Conservation (phyloP, 129 eudicot species). For the Smallanthus sonchifolius region DNA sequence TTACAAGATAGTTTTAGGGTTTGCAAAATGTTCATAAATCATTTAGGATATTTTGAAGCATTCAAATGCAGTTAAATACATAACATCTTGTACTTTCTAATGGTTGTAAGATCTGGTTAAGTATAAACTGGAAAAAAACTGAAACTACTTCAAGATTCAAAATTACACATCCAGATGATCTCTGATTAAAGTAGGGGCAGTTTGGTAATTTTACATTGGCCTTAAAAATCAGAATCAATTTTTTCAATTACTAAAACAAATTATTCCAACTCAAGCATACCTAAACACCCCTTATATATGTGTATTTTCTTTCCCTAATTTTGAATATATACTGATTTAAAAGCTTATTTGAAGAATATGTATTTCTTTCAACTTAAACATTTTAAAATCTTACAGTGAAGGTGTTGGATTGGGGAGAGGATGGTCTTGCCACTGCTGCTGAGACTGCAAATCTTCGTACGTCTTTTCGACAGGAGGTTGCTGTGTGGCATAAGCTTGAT, state of each 20-base stretch:
- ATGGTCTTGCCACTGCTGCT: conserved; percentile 79
- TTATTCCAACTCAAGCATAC: not conserved
- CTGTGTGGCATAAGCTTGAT: conserved; percentile 96
- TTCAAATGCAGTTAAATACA: not conserved
- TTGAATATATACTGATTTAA: not conserved
- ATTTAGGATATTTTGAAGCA: not conserved
- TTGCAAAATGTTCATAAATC: no score
- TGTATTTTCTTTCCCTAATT: not conserved
- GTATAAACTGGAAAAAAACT: not conserved
- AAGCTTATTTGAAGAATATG: not conserved
- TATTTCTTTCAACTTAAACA: not conserved
- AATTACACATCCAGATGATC: not conserved
- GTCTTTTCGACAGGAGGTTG: conserved; percentile 80
- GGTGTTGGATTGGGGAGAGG: conserved; percentile 96
- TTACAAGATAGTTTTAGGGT: no score
- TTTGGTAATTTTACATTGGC: not conserved
- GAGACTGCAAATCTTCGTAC: conserved; percentile 75
- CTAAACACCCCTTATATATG: not conserved
- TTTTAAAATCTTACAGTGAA: conserved; percentile 48
- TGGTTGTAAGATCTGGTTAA: not conserved
- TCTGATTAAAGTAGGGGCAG: not conserved
- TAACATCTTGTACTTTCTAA: not conserved
- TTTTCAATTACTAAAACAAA: not conserved
- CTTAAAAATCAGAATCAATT: not conserved
- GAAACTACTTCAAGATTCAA: not conserved